Percentiles rank a stretch among this genome's conserved stretches.
These are phyloP conservation scores for Melampsora larici-populina DNA, from an alignment of 1,284 basidiomycete species.

Conservation along the genomic window DNA sequence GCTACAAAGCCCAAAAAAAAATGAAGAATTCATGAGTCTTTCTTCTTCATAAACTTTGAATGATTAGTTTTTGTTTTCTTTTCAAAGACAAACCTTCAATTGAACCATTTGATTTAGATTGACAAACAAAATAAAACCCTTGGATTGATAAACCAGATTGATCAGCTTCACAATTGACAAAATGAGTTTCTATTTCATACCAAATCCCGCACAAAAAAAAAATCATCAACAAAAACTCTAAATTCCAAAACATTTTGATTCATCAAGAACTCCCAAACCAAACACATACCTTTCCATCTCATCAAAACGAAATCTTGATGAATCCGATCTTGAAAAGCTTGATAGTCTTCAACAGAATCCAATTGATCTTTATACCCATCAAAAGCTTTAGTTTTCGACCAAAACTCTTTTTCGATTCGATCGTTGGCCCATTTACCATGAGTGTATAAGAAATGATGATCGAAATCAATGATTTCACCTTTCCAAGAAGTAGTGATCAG, in stretches of 20 bases:
- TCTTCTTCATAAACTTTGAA: too few species aligned
- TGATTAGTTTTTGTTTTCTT: too few species aligned
- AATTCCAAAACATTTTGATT: neutral
- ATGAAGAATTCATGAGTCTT: too few species aligned
- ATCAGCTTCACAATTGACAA: constrained; percentile 33
- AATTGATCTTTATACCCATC: neutral
- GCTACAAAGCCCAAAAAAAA: too few species aligned
- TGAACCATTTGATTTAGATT: constrained; percentile 17
- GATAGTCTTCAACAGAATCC: constrained; percentile 5
- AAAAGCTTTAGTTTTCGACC: constrained; percentile 30
- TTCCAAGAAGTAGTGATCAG: constrained; percentile 23
- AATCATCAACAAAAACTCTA: neutral
- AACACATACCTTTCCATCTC: constrained; percentile 33
- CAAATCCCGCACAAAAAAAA: neutral
- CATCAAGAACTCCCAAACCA: neutral
- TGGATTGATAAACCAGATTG: constrained; percentile 35
- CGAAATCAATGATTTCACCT: constrained; percentile 21
- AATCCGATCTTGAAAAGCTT: neutral
- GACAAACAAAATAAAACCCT: constrained; percentile 34
- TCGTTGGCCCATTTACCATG: constrained; percentile 18
- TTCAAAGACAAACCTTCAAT: constrained; percentile 24
- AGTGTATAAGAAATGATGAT: neutral
- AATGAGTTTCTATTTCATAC: constrained; percentile 10
- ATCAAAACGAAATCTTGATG: constrained; percentile 28
- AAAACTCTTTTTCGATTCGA: constrained; percentile 15